Evolutionary conservation across 1,139 yeast genomes (phyloP).

Genomic region (Blastobotrys illinoisensis): DNA sequence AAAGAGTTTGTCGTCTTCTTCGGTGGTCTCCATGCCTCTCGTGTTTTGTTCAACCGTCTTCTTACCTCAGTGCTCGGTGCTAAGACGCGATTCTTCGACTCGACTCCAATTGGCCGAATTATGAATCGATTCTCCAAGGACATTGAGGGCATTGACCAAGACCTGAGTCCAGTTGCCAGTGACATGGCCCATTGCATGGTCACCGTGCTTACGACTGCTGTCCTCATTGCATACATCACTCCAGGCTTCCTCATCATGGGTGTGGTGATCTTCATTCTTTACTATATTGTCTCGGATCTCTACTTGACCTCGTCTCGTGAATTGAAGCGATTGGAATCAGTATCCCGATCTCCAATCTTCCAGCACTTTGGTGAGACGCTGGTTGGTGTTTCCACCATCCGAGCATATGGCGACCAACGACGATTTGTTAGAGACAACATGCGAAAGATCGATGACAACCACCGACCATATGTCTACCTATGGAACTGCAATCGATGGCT

Average conservation of each 20-base stretch:
- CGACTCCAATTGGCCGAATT: conserved; percentile 93
- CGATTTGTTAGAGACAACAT: conserved; percentile 79
- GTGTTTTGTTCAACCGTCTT: conserved; percentile 61
- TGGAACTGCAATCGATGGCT: conserved; percentile 98
- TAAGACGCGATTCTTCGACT: conserved; percentile 80
- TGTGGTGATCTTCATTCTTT: conserved; percentile 52
- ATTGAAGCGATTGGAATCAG: conserved; percentile 81
- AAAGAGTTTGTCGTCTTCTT: conserved; percentile 60
- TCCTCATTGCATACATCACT: conserved; percentile 72
- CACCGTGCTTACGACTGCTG: conserved; percentile 58
- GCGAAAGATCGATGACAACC: conserved; percentile 72
- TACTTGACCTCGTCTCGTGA: conserved; percentile 84
- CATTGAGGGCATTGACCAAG: conserved; percentile 90
- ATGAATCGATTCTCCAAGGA: conserved; percentile 97
- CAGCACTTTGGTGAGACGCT: conserved; percentile 94
- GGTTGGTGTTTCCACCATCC: conserved; percentile 88
- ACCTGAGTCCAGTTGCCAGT: conserved; percentile 74
- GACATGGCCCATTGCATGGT: conserved; percentile 58
- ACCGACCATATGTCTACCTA: conserved; percentile 85
- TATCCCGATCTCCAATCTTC: conserved; percentile 89
- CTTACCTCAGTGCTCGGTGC: conserved; percentile 63
- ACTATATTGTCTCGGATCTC: conserved; percentile 66
- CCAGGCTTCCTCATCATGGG: conserved; percentile 83
- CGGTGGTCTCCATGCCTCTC: conserved; percentile 77
- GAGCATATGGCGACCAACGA: conserved; percentile 92